Percentiles rank a stretch among this genome's conserved stretches.
These are phyloP conservation scores for Avicennia marina DNA, from an alignment of 257 asterid genomes.

Conservation along the genomic window DNA sequence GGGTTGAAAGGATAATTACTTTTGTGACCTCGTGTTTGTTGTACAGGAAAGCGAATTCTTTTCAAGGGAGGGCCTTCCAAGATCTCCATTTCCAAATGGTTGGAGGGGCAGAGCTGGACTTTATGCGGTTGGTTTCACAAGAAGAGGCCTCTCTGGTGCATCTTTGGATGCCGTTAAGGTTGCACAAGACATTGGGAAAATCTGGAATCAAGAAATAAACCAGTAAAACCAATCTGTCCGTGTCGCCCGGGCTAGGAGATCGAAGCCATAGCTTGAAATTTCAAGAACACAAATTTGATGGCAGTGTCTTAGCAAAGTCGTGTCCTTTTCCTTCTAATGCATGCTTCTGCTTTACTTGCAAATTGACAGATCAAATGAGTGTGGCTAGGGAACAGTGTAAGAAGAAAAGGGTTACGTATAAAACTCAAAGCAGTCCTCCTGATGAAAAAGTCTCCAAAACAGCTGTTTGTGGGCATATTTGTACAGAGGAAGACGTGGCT, in stretches of 20 bases:
- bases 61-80: constrained; percentile 66
- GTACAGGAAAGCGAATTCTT: constrained; percentile 76
- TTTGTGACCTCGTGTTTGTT: too few relatives aligned
- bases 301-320: constrained; percentile 2
- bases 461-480: constrained; percentile 45
- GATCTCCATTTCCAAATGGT: constrained; percentile 69
- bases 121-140: constrained; percentile 85
- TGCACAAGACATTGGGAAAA: constrained; percentile 65
- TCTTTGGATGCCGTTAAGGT: constrained; percentile 67
- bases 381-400: constrained; percentile 20
- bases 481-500: constrained; percentile 41
- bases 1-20: not conserved
- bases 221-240: too few relatives aligned
- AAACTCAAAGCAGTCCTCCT: constrained; percentile 50
- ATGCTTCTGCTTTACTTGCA: not conserved
- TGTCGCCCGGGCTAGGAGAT: too few relatives aligned
- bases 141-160: constrained; percentile 85
- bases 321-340: not conserved
- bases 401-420: constrained; percentile 6
- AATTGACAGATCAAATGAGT: too few relatives aligned
- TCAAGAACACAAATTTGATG: not conserved
- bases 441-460: constrained; percentile 33
- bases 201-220: constrained; percentile 72
- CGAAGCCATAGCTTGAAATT: constrained; percentile 33
- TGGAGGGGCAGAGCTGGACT: constrained; percentile 89